Percentiles rank a stretch among this genome's conserved stretches.
Conservation (phyloP, 2,329 filamentous ascomycete species). For the Fusarium chlamydosporum region DNA sequence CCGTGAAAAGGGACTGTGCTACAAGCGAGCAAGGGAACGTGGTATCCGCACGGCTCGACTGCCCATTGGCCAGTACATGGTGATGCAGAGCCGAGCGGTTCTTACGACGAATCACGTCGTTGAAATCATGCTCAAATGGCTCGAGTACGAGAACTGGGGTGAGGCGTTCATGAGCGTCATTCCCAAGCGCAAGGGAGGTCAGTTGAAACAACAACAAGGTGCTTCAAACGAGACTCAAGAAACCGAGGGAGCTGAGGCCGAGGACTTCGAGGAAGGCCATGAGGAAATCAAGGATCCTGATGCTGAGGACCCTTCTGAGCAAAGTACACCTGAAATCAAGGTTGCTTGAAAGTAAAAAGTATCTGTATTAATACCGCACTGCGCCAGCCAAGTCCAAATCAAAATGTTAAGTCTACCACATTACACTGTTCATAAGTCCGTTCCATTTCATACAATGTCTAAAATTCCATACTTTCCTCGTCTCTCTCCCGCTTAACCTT, state of each 20-base stretch:
- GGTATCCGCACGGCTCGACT: slow-evolving; percentile 90
- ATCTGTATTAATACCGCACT: slow-evolving; percentile 36
- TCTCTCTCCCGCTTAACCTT: slow-evolving; percentile 70
- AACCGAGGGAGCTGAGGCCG: slow-evolving; percentile 47
- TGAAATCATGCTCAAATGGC: slow-evolving; percentile 95
- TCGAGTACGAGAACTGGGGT: slow-evolving; percentile 92
- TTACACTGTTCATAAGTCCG: slow-evolving; percentile 40
- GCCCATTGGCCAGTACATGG: slow-evolving; percentile 94
- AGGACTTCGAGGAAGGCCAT: slow-evolving; percentile 51
- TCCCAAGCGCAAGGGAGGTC: slow-evolving; percentile 88
- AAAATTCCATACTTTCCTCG: slow-evolving; percentile 69
- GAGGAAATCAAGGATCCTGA: slow-evolving; percentile 50
- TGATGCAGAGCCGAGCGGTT: slow-evolving; percentile 88
- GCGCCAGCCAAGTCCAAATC: slow-evolving; percentile 40
- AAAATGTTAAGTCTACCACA: slow-evolving; percentile 38
- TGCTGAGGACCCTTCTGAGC: slow-evolving; percentile 14
- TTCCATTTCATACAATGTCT: slow-evolving; percentile 25
- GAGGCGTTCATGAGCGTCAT: slow-evolving; percentile 89
- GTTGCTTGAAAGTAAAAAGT: slow-evolving; percentile 28
- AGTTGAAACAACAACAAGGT: slow-evolving; percentile 65
- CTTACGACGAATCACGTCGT: slow-evolving; percentile 95
- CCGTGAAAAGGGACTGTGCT: slow-evolving; percentile 93
- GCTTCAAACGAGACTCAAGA: slow-evolving; percentile 41
- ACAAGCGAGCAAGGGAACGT: slow-evolving; percentile 80
- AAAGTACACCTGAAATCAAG: slow-evolving; percentile 19